Evolutionary conservation across 805 yeast genomes (phyloP).

Genomic region (Ascoidea tarda): DNA sequence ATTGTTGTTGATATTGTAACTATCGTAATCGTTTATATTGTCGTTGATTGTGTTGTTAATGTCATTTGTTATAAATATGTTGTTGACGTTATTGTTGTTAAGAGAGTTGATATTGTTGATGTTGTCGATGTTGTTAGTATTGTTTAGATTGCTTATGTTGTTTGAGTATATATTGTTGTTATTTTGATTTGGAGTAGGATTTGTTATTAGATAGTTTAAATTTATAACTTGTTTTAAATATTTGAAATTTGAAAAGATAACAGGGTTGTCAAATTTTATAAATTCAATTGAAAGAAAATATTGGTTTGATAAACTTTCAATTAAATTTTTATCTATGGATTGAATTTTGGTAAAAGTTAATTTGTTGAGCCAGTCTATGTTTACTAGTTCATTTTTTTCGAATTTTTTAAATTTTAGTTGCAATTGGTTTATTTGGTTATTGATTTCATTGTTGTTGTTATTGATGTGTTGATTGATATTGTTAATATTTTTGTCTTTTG

Average conservation of each 20-base stretch:
- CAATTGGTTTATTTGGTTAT: conserved; percentile 52
- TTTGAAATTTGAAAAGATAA: conserved; percentile 25
- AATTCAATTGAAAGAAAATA: conserved; percentile 24
- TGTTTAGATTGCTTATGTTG: background rate
- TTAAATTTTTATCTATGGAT: conserved; percentile 4
- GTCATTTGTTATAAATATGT: conserved; percentile 4
- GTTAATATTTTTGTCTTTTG: conserved; percentile 26
- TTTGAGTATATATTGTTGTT: background rate
- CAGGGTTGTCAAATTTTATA: conserved; percentile 27
- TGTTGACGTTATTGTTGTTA: background rate
- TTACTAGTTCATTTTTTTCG: conserved; percentile 1
- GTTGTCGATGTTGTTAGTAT: background rate
- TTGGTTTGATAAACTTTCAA: conserved; percentile 3
- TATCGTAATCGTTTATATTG: background rate
- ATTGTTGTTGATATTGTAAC: background rate
- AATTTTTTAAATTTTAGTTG: conserved; percentile 5
- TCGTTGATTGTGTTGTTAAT: conserved; percentile 1
- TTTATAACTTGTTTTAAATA: conserved; percentile 6
- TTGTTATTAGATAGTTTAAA: background rate
- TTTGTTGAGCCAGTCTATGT: conserved; percentile 7
- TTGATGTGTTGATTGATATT: conserved; percentile 42
- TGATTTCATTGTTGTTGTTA: conserved; percentile 43
- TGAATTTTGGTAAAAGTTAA: conserved; percentile 7
- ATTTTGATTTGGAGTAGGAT: background rate
- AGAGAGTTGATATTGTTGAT: background rate